Evolutionary conservation across 768 basidiomycete genomes (phyloP), one percentile per base, ranked within the genome.

Genomic region (Tephrocybe sp.): DNA sequence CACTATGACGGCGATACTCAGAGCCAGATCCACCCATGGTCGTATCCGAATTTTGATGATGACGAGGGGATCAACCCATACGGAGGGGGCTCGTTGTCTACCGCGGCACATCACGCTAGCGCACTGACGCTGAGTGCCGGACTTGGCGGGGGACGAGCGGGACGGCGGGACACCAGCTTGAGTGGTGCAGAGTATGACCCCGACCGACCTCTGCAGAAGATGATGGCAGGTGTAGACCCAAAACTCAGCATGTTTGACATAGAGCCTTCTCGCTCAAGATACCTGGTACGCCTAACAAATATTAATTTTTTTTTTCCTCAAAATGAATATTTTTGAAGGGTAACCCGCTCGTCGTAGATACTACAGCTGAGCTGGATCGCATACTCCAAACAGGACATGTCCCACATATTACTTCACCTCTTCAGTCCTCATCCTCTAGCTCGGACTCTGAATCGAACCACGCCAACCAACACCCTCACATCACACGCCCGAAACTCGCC

Each of bases 111-210:
- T 67, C 94, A 97, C 68, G 93, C 91, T 21, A 91, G 88, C 56
- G 91, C 83, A 2, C 73, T 96, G 46, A 96, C 94, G 0, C 76
- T 97, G 15, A 88, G 80, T 46, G 90, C 92, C 3, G 93, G 94
- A 0, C 77, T 96, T 9, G 85, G 79, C 32, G 85, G 80, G 34
- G 74, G 83, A 2, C 71, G 77, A 4, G 69, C 65, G 17, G 67
- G 65, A 17, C 72, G 76, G 41, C 71, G 84, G 51, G 85, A 88
- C 58, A 59, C 67, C 43, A 76, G 83, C 58, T 62, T 88, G 45
- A 88, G 85, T 65, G 88, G 85, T 33, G 86, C 86, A 36, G 91
- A 93, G 62, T 93, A 89, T 55, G 91, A 93, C 64, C 90, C 91
- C 3, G 90, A 93, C 28, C 75, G 91, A 18, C 88, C 88, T 0